These are phyloP conservation scores for Scheffersomyces stipitis DNA, from an alignment of 805 yeast genomes.

Conservation along the genomic window DNA sequence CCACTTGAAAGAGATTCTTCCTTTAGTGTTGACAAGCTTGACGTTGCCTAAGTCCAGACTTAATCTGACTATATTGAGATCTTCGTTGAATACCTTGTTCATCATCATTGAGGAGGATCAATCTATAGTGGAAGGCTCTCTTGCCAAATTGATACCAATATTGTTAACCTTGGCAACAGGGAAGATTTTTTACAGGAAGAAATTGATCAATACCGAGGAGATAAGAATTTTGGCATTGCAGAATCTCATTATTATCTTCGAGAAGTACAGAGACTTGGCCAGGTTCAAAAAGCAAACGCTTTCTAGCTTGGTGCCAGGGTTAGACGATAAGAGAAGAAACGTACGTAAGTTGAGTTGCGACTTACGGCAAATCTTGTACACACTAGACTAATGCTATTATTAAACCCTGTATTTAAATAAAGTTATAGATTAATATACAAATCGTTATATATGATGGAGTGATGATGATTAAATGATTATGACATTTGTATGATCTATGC, in stretches of 20 bases:
- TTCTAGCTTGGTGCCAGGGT: conserved; percentile 43
- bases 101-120: conserved; percentile 56
- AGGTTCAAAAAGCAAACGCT: conserved; percentile 55
- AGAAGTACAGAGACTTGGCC: conserved; percentile 41
- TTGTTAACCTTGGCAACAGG: conserved; percentile 40
- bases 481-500: too few species aligned
- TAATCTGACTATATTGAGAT: conserved; percentile 50
- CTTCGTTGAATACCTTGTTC: conserved; percentile 60
- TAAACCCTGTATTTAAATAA: not conserved
- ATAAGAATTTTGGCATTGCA: conserved; percentile 59
- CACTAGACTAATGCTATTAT: conserved; percentile 37
- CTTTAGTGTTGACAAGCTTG: conserved; percentile 69
- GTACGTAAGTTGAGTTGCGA: conserved; percentile 78
- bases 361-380: conserved; percentile 75
- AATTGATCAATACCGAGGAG: conserved; percentile 37
- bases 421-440: conserved; percentile 13
- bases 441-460: not conserved
- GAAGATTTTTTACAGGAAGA: conserved; percentile 12
- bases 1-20: conserved; percentile 63
- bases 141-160: conserved; percentile 53
- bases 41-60: conserved; percentile 26
- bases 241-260: conserved; percentile 48
- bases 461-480: too few species aligned
- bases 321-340: conserved; percentile 73
- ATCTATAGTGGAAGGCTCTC: conserved; percentile 50